Percentiles rank a stretch among this genome's conserved stretches.
phyloP scores from a whole-genome alignment of 2,329 filamentous ascomycete species.

The Aspergillus fijiensis region DNA sequence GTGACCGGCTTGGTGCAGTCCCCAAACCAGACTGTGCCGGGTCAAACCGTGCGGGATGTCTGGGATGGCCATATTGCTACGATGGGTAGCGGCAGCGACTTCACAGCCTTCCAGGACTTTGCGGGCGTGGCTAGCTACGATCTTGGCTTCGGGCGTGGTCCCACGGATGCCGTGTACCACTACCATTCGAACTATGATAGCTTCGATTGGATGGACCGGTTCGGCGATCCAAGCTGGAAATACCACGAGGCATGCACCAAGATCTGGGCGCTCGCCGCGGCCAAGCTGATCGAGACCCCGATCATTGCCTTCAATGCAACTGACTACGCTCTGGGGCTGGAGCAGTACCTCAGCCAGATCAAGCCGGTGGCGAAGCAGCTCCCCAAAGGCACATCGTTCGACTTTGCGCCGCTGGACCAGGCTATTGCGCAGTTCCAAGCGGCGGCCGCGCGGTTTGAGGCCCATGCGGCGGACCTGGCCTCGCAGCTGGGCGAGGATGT shows the following conservation, averaged over 20 bases:
- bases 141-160: slow-evolving; percentile 55
- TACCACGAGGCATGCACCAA: slow-evolving; percentile 66
- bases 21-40: slow-evolving; percentile 70
- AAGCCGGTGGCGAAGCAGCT: slow-evolving; percentile 28
- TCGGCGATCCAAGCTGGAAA: slow-evolving; percentile 64
- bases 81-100: slow-evolving; percentile 73
- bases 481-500: slow-evolving; percentile 55
- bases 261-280: slow-evolving; percentile 61
- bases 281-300: slow-evolving; percentile 61
- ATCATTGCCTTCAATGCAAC: slow-evolving; percentile 64
- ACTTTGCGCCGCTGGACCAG: slow-evolving; percentile 50
- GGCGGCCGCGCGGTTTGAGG: slow-evolving; percentile 54
- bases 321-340: slow-evolving; percentile 62
- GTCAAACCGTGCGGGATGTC: slow-evolving; percentile 67
- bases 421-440: slow-evolving; percentile 51
- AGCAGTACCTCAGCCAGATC: slow-evolving; percentile 41
- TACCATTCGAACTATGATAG: slow-evolving; percentile 85
- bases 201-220: slow-evolving; percentile 79
- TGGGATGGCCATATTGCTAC: slow-evolving; percentile 64
- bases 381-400: slow-evolving; percentile 28
- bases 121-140: slow-evolving; percentile 67
- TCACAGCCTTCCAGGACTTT: slow-evolving; percentile 72
- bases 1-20: slow-evolving; percentile 64
- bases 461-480: slow-evolving; percentile 47
- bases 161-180: slow-evolving; percentile 59